Percentiles rank a stretch among this genome's conserved stretches.
phyloP scores from a whole-genome alignment of 1,284 basidiomycete species.

The Papiliotrema flavescens region DNA sequence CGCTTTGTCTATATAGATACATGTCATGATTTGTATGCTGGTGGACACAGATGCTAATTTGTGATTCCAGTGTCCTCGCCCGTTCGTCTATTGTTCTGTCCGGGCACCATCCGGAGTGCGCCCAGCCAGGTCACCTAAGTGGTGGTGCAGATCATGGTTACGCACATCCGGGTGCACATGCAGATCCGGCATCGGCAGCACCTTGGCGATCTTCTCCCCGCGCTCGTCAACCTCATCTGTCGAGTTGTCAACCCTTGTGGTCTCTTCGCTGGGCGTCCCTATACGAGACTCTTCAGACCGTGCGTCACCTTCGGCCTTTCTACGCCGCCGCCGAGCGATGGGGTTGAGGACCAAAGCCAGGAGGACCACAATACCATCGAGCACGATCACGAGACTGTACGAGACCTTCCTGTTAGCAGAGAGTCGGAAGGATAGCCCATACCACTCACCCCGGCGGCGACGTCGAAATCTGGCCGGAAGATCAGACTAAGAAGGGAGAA shows the following conservation, averaged over 20 bases:
- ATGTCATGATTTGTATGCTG: no score
- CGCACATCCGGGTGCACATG: not conserved
- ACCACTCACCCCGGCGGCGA: conserved; percentile 51
- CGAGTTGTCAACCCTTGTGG: not conserved
- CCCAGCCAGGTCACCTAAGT: no score
- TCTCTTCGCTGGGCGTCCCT: not conserved
- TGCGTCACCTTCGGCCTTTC: conserved; percentile 24
- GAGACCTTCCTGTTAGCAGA: conserved; percentile 33
- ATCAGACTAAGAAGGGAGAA: conserved; percentile 58
- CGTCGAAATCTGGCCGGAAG: conserved; percentile 65
- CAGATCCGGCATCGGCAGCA: not conserved
- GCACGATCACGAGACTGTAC: conserved; percentile 51
- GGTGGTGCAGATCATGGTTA: no score
- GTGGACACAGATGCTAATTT: no score
- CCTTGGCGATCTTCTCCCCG: conserved; percentile 1
- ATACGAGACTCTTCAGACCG: not conserved
- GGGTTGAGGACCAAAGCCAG: conserved; percentile 65
- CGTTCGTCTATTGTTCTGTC: no score
- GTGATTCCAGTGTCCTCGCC: no score
- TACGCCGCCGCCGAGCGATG: conserved; percentile 40
- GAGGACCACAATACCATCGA: conserved; percentile 60
- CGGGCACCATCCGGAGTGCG: no score
- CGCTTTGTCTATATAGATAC: no score
- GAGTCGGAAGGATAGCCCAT: not conserved
- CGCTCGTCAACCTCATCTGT: not conserved